These are phyloP conservation scores for Cucurbita argyrosperma DNA, from an alignment of 306 rosid genomes.

Conservation along the genomic window DNA sequence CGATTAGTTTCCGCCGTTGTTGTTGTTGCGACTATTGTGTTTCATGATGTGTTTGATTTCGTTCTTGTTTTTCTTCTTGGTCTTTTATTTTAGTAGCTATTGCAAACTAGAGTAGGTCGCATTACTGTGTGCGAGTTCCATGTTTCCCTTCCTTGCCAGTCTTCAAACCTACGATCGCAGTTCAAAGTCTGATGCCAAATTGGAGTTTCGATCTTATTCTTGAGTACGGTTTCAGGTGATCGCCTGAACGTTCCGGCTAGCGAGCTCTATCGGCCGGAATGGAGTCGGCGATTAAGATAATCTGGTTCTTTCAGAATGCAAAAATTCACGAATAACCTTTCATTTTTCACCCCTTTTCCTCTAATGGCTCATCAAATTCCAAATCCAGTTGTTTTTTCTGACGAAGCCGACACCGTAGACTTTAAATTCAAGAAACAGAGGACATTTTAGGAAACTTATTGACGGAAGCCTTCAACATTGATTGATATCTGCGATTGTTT, in stretches of 20 bases:
- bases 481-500: neutral
- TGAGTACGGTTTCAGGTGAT: neutral
- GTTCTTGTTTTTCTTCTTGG: neutral
- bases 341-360: neutral
- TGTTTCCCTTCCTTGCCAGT: neutral
- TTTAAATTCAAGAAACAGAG: neutral
- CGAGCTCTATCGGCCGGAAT: neutral
- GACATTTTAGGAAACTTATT: neutral
- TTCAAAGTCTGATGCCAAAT: neutral
- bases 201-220: neutral
- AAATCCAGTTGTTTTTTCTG: neutral
- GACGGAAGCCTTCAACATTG: neutral
- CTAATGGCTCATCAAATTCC: neutral
- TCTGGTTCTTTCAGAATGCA: neutral
- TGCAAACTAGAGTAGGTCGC: neutral
- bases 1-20: neutral
- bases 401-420: neutral
- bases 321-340: neutral
- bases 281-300: neutral
- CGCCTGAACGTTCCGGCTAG: neutral
- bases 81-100: neutral
- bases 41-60: neutral
- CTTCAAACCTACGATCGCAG: neutral
- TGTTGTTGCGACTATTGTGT: neutral
- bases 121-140: neutral